phyloP scores from a whole-genome alignment of 345 rosid genomes.

The Melaleuca alternifolia region DNA sequence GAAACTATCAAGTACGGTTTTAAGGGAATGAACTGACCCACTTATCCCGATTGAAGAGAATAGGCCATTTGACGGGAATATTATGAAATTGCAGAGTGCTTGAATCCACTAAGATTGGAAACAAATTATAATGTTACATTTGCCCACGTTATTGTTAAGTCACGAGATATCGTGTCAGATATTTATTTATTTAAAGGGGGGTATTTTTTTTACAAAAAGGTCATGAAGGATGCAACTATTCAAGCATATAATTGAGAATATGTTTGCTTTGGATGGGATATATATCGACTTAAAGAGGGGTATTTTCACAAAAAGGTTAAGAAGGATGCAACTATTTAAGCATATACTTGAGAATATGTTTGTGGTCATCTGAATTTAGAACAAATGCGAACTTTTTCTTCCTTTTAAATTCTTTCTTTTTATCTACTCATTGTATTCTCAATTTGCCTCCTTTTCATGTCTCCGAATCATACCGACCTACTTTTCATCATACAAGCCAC shows the following conservation, averaged over 20 bases:
- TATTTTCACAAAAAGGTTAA: background rate
- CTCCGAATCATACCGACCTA: background rate
- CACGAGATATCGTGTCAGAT: background rate
- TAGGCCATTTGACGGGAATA: too few relatives aligned
- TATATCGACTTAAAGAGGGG: background rate
- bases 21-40: too few relatives aligned
- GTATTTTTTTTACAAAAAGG: background rate
- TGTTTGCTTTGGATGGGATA: too few relatives aligned
- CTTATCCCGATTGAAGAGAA: too few relatives aligned
- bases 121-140: too few relatives aligned
- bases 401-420: background rate
- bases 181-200: background rate
- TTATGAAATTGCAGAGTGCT: too few relatives aligned
- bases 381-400: background rate
- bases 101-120: too few relatives aligned
- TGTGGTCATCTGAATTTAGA: background rate
- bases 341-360: background rate
- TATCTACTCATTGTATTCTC: background rate
- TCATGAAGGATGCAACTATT: background rate
- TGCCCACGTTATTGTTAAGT: background rate
- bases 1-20: too few relatives aligned
- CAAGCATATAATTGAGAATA: background rate
- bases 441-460: background rate
- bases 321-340: background rate
- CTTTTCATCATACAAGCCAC: rapidly evolving